These are phyloP conservation scores for Eucalyptus victrix DNA, from an alignment of 345 rosid species.

Conservation along the genomic window DNA sequence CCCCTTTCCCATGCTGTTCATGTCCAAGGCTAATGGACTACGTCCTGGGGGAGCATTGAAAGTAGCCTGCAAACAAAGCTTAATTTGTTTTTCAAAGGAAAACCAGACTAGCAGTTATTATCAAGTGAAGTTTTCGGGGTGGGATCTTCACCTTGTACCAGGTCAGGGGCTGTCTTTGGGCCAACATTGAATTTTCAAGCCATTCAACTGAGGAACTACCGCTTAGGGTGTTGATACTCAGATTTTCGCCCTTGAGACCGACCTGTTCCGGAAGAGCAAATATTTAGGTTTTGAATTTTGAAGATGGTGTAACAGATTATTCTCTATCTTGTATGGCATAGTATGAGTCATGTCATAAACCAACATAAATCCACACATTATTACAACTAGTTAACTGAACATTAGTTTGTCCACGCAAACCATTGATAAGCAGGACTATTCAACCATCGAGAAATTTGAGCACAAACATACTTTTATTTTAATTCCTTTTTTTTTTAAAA, in stretches of 20 bases:
- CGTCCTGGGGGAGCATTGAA: constrained; percentile 51
- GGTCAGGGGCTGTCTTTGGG: constrained; percentile 54
- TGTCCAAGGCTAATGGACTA: constrained; percentile 75
- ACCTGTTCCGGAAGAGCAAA: constrained; percentile 11
- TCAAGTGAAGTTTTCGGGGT: background rate
- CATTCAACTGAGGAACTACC: constrained; percentile 73
- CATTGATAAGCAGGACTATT: background rate
- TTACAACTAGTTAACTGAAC: background rate
- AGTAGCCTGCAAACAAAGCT: constrained; percentile 30
- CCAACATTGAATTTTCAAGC: constrained; percentile 42
- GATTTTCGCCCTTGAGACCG: constrained; percentile 73
- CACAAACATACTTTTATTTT: background rate
- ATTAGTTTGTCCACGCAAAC: background rate
- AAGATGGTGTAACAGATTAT: background rate
- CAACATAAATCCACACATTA: background rate
- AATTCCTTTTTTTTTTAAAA: too few species aligned
- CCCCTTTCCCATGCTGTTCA: constrained; percentile 78
- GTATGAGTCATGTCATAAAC: background rate
- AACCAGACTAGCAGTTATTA: background rate
- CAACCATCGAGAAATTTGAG: background rate
- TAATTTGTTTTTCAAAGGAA: background rate
- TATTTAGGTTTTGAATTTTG: background rate
- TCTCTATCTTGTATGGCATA: background rate
- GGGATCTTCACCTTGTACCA: constrained; percentile 67
- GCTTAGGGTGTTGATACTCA: constrained; percentile 43